phyloP scores from a whole-genome alignment of 176 grass and related monocot species.

The Cenchrus purpureus region DNA sequence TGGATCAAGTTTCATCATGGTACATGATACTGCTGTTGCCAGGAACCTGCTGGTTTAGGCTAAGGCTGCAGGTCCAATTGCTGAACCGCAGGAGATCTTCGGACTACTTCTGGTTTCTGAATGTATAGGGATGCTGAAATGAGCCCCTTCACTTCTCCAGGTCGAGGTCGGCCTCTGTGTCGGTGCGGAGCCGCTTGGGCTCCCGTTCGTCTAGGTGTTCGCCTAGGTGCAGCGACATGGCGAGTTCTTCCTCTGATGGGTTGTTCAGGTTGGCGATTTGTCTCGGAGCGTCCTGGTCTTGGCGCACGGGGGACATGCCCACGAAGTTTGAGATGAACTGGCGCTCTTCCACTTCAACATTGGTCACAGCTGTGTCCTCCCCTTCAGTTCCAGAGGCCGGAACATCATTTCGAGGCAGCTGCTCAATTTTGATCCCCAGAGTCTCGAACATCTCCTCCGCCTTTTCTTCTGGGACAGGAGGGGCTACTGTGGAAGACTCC shows the following conservation, averaged over 20 bases:
- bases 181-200: conserved; percentile 59
- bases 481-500: conserved; percentile 58
- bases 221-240: conserved; percentile 76
- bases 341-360: conserved; percentile 90
- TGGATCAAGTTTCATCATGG: conserved; percentile 39
- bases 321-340: conserved; percentile 89
- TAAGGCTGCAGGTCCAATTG: conserved; percentile 36
- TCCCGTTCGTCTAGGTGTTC: conserved; percentile 79
- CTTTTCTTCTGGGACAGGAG: conserved; percentile 50
- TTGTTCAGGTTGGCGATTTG: conserved; percentile 67
- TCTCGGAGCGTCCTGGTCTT: conserved; percentile 49
- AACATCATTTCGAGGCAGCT: conserved; percentile 54
- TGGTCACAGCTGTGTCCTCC: conserved; percentile 51
- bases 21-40: conserved; percentile 29
- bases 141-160: conserved; percentile 58
- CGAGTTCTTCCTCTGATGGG: conserved; percentile 80
- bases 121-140: conserved; percentile 1
- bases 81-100: conserved; percentile 22
- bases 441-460: conserved; percentile 72
- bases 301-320: conserved; percentile 55
- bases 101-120: conserved; percentile 16
- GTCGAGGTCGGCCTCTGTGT: conserved; percentile 49
- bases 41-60: conserved; percentile 32
- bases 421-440: conserved; percentile 74
- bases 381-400: conserved; percentile 55